Evolutionary conservation across 2,329 filamentous ascomycete genomes (phyloP).

Genomic region (Metarhizium sp.): DNA sequence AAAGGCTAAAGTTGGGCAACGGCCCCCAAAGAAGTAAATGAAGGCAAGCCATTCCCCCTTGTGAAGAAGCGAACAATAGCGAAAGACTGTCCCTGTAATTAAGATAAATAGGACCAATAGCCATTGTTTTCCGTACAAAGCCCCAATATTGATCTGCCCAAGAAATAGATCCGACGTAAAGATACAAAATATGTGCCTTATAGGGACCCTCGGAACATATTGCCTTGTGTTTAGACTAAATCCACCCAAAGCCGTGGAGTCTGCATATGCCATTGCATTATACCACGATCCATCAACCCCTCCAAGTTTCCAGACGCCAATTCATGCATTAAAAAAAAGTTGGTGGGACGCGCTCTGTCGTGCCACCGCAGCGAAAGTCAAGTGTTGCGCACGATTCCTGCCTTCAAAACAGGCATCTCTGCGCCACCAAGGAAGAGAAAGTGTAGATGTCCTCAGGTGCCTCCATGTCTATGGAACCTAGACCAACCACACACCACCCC

Average conservation of each 20-base stretch:
- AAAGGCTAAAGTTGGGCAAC: background rate
- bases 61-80: background rate
- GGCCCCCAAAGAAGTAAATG: background rate
- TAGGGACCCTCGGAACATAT: background rate
- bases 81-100: background rate
- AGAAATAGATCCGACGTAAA: background rate
- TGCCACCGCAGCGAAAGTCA: background rate
- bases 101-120: background rate
- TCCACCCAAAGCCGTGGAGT: background rate
- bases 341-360: background rate
- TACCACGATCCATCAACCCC: background rate
- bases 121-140: background rate
- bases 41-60: background rate
- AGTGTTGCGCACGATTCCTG: background rate
- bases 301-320: background rate
- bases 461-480: background rate
- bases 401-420: background rate
- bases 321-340: conserved; percentile 1
- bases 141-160: background rate
- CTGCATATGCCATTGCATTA: background rate
- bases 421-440: background rate
- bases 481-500: background rate
- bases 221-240: background rate
- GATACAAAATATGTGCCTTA: background rate
- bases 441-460: background rate